Evolutionary conservation across 805 yeast genomes (phyloP).

Genomic region (Tetrapisispora arboricola): DNA sequence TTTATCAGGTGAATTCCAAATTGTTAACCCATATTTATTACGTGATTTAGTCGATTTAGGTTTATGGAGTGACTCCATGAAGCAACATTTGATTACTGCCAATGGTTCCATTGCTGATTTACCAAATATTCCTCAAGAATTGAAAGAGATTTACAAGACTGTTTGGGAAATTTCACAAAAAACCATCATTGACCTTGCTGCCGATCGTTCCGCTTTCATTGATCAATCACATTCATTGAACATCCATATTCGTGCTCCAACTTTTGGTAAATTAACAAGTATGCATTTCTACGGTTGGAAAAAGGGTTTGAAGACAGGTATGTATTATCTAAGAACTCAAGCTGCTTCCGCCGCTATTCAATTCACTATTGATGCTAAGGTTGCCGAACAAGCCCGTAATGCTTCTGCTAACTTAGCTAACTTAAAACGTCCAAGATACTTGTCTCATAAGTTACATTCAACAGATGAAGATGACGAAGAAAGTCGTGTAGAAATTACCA

Average conservation of each 20-base stretch:
- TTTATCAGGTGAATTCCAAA: slow-evolving; percentile 83
- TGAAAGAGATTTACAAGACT: slow-evolving; percentile 75
- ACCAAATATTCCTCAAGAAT: slow-evolving; percentile 55
- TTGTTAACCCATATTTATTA: slow-evolving; percentile 75
- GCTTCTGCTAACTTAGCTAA: slow-evolving; percentile 10
- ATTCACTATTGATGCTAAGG: slow-evolving; percentile 61
- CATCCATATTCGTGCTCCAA: slow-evolving; percentile 73
- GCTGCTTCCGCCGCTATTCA: slow-evolving; percentile 96
- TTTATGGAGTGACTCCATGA: slow-evolving; percentile 70
- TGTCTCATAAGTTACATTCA: slow-evolving; percentile 9
- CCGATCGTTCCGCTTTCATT: slow-evolving; percentile 71
- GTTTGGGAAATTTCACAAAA: slow-evolving; percentile 94
- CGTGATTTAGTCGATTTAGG: slow-evolving; percentile 72
- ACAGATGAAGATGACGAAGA: background rate
- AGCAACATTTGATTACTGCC: slow-evolving; percentile 58
- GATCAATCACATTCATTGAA: slow-evolving; percentile 91
- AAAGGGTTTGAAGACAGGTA: slow-evolving; percentile 92
- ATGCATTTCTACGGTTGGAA: slow-evolving; percentile 98
- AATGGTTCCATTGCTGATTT: slow-evolving; percentile 80
- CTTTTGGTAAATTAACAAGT: slow-evolving; percentile 88
- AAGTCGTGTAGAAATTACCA: background rate
- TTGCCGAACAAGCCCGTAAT: slow-evolving; percentile 40
- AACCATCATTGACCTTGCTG: slow-evolving; percentile 71
- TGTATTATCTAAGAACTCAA: slow-evolving; percentile 91
- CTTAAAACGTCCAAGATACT: slow-evolving; percentile 33